Percentiles rank a stretch among this genome's conserved stretches.
Conservation (phyloP, 1,139 yeast species). For the Geotrichum phurueaensis region DNA sequence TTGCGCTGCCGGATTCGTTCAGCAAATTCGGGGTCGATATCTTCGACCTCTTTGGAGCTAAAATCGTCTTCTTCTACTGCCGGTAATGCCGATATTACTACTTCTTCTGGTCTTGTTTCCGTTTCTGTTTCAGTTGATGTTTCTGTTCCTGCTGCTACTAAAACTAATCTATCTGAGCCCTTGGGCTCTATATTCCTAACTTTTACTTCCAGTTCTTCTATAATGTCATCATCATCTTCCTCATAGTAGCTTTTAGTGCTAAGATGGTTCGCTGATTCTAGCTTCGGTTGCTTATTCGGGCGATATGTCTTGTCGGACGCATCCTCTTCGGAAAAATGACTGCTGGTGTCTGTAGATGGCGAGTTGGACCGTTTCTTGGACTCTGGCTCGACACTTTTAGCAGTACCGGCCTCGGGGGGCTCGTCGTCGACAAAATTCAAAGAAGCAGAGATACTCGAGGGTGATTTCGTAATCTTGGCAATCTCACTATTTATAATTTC, state of each 20-base stretch:
- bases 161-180: background rate
- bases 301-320: background rate
- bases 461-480: background rate
- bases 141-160: background rate
- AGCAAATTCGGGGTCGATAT: constrained; percentile 3
- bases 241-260: background rate
- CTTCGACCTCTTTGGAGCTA: background rate
- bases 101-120: constrained; percentile 3
- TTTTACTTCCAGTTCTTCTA: background rate
- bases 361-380: background rate
- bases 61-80: background rate
- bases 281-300: background rate
- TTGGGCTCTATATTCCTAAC: background rate
- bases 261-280: background rate
- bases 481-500: background rate
- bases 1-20: constrained; percentile 9
- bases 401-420: background rate
- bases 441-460: background rate
- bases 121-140: background rate
- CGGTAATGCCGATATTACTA: background rate
- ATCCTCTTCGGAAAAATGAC: background rate
- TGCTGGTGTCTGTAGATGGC: background rate
- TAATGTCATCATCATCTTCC: background rate
- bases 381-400: background rate
- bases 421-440: background rate